phyloP scores from a whole-genome alignment of 495 filamentous ascomycete species.

The Penicillium samsonianum region DNA sequence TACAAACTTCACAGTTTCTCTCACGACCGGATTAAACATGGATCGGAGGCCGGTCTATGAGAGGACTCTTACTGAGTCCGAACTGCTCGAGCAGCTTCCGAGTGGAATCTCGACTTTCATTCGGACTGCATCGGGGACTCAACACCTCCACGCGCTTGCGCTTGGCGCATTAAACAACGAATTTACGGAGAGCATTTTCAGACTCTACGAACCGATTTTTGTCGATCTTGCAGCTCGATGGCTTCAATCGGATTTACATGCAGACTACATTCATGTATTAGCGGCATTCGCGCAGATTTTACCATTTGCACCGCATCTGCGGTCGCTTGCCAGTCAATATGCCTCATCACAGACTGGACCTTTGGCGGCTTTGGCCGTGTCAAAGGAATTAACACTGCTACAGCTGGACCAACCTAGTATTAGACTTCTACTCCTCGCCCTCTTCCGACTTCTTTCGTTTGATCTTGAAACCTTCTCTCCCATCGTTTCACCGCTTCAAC shows the following conservation, averaged over 20 bases:
- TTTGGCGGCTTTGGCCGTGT: constrained; percentile 42
- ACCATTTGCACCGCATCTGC: constrained; percentile 73
- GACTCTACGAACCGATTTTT: constrained; percentile 67
- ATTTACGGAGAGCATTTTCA: constrained; percentile 68
- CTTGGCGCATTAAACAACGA: constrained; percentile 63
- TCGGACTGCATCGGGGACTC: constrained; percentile 58
- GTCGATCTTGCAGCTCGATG: constrained; percentile 80
- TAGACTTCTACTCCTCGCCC: constrained; percentile 58
- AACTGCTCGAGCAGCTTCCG: constrained; percentile 57
- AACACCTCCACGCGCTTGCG: constrained; percentile 71
- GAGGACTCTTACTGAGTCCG: constrained; percentile 47
- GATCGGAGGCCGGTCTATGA: constrained; percentile 47
- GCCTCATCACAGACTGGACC: constrained; percentile 43
- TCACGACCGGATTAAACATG: constrained; percentile 43
- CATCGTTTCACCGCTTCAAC: constrained; percentile 61
- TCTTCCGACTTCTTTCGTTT: constrained; percentile 75
- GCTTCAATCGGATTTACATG: constrained; percentile 50
- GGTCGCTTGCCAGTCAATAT: constrained; percentile 49
- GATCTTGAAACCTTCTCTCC: constrained; percentile 64
- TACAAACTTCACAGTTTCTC: constrained; percentile 38
- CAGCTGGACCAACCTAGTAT: constrained; percentile 40
- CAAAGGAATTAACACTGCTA: constrained; percentile 40
- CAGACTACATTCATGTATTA: constrained; percentile 55
- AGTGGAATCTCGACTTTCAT: constrained; percentile 65
- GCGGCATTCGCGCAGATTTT: constrained; percentile 76